Conservation (phyloP, 2,329 filamentous ascomycete species). For the Leptographium procerum region DNA sequence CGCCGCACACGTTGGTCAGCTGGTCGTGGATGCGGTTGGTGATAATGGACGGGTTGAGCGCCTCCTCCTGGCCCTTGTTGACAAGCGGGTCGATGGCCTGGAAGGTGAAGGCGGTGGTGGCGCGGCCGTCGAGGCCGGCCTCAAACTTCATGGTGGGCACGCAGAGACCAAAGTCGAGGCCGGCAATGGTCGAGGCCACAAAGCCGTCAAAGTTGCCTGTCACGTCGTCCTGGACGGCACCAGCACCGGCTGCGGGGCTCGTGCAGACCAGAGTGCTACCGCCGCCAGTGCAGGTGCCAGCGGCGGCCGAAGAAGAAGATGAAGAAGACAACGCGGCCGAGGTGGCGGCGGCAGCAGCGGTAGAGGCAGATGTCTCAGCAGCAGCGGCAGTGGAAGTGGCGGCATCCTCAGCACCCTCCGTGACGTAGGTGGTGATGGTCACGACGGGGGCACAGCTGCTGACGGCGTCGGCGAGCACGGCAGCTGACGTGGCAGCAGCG, state of each 20-base stretch:
- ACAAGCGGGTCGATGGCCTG: conserved; percentile 52
- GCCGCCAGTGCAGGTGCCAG: conserved; percentile 5
- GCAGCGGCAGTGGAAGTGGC: background rate
- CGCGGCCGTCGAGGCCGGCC: conserved; percentile 44
- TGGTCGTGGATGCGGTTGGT: conserved; percentile 62
- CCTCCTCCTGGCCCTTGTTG: conserved; percentile 52
- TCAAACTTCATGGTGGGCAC: conserved; percentile 48
- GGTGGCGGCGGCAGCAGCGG: background rate
- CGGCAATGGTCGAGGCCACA: conserved; percentile 9
- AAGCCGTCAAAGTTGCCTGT: conserved; percentile 12
- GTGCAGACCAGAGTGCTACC: conserved; percentile 7
- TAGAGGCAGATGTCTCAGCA: background rate
- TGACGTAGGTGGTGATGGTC: conserved; percentile 3
- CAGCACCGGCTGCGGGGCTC: conserved; percentile 5
- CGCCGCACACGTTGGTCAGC: conserved; percentile 53
- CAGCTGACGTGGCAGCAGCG: background rate
- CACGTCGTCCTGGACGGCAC: conserved; percentile 10
- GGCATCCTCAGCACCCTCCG: background rate
- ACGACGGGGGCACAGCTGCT: background rate
- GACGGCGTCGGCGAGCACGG: background rate
- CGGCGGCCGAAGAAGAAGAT: background rate
- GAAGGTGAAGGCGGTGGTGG: conserved; percentile 53
- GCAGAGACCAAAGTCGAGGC: conserved; percentile 40
- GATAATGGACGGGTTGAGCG: conserved; percentile 63
- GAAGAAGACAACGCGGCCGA: background rate